Evolutionary conservation across 2,329 filamentous ascomycete species (phyloP).

Genomic region (Penicillium verrucosum): DNA sequence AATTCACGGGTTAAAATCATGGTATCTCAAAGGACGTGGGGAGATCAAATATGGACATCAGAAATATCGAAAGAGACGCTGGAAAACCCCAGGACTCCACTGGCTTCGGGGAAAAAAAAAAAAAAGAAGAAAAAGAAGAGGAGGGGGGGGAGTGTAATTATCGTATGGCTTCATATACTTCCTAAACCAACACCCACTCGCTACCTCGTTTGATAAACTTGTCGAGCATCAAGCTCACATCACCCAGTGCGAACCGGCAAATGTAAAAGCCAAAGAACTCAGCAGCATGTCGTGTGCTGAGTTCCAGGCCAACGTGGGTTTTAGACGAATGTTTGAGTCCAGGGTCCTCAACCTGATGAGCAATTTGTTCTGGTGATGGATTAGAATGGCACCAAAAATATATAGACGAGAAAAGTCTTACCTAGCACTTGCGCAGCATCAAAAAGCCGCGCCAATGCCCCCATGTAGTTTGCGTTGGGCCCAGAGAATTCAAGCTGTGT

Average conservation of each 20-base stretch:
- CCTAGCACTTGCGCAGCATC: conserved; percentile 90
- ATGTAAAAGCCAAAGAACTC: conserved; percentile 98
- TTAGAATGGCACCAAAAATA: conserved; percentile 4
- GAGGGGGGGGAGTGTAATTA: not conserved
- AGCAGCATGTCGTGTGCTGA: conserved; percentile 87
- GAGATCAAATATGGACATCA: conserved; percentile 21
- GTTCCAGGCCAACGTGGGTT: conserved; percentile 90
- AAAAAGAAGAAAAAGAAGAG: too few relatives aligned
- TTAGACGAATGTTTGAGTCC: conserved; percentile 87
- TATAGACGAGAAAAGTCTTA: conserved; percentile 44
- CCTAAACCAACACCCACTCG: conserved; percentile 75
- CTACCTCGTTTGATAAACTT: conserved; percentile 96
- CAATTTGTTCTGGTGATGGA: conserved; percentile 72
- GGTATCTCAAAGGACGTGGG: conserved; percentile 26
- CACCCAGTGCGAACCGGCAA: conserved; percentile 87
- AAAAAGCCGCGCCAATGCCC: conserved; percentile 81
- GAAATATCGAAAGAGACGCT: conserved; percentile 14
- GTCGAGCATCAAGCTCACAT: conserved; percentile 80
- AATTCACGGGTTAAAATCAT: conserved; percentile 21
- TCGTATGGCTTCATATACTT: conserved; percentile 13
- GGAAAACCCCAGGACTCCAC: not conserved
- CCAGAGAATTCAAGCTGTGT: conserved; percentile 69
- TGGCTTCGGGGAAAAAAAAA: not conserved
- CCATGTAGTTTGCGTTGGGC: conserved; percentile 88
- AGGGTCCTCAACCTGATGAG: conserved; percentile 91